Percentiles rank a stretch among this genome's conserved stretches.
These are phyloP conservation scores for Schizosaccharomyces lindneri DNA, from an alignment of 805 yeast species.

Conservation along the genomic window DNA sequence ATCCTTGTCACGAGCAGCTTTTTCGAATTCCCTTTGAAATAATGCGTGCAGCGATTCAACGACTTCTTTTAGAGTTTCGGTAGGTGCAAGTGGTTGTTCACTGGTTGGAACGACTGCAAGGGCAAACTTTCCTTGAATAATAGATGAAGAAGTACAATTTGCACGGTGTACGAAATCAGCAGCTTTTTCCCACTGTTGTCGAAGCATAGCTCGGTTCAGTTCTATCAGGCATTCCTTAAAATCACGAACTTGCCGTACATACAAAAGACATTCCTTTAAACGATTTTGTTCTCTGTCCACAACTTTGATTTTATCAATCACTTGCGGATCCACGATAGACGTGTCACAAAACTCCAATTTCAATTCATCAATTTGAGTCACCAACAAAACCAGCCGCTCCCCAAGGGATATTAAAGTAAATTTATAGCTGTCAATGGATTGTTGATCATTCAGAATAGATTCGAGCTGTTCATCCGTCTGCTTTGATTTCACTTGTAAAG, in stretches of 20 bases:
- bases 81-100: constrained; percentile 63
- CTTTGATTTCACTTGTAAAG: neutral
- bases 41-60: constrained; percentile 28
- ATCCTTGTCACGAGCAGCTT: constrained; percentile 41
- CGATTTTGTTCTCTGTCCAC: constrained; percentile 47
- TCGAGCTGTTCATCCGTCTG: neutral
- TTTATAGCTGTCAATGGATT: neutral
- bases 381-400: neutral
- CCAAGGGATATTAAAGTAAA: neutral
- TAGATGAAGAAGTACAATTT: constrained; percentile 25
- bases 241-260: constrained; percentile 39
- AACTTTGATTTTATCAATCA: constrained; percentile 43
- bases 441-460: neutral
- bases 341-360: constrained; percentile 23
- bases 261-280: constrained; percentile 34
- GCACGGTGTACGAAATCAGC: constrained; percentile 32
- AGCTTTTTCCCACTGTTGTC: constrained; percentile 50
- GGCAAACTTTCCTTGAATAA: constrained; percentile 44
- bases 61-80: constrained; percentile 30
- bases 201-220: constrained; percentile 43
- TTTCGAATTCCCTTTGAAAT: constrained; percentile 38
- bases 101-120: constrained; percentile 62
- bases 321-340: constrained; percentile 35
- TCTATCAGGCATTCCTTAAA: constrained; percentile 40
- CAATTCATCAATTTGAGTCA: neutral